phyloP scores from a whole-genome alignment of 441 rosid species.

The Syzygium malaccense region DNA sequence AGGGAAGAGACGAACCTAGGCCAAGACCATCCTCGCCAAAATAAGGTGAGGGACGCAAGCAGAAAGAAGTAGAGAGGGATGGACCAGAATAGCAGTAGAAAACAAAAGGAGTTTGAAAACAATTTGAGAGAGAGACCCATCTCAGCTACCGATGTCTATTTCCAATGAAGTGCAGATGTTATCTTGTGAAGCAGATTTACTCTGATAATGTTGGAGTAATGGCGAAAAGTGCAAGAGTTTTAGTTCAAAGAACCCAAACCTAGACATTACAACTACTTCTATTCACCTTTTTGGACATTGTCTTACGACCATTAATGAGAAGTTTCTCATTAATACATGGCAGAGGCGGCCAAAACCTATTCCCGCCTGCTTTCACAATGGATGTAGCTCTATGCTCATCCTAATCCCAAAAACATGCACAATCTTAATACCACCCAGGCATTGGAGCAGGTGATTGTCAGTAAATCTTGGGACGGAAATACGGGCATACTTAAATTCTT shows the following conservation, averaged over 20 bases:
- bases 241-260: neutral
- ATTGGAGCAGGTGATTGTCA: neutral
- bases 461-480: neutral
- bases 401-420: neutral
- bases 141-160: neutral
- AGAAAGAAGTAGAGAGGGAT: neutral
- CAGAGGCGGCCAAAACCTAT: neutral
- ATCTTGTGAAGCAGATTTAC: neutral
- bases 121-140: neutral
- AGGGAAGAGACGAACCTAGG: neutral
- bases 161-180: neutral
- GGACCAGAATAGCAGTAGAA: neutral
- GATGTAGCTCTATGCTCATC: neutral
- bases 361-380: neutral
- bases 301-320: neutral
- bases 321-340: neutral
- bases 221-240: neutral
- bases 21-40: neutral
- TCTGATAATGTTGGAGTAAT: neutral
- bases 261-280: neutral
- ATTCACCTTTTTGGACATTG: neutral
- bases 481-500: neutral
- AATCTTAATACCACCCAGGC: neutral
- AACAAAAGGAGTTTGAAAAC: neutral
- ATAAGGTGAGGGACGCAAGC: neutral